Conservation (phyloP, 2,329 filamentous ascomycete species). For the Xylaria sp. region DNA sequence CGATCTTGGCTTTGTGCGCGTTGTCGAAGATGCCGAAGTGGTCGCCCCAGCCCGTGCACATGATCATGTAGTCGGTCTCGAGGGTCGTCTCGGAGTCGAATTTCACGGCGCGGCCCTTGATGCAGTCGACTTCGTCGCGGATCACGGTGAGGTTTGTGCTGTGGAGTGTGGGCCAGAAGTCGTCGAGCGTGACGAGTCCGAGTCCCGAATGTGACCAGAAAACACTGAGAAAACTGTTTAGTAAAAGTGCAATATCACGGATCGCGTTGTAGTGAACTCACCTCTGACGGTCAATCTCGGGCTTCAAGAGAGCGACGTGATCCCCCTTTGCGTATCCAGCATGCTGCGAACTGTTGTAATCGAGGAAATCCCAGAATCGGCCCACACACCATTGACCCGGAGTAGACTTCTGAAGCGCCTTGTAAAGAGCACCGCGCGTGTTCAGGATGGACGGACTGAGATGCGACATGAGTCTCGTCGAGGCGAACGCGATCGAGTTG, state of each 20-base stretch:
- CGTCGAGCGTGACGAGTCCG: conserved; percentile 21
- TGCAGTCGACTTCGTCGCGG: conserved; percentile 15
- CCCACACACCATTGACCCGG: conserved; percentile 20
- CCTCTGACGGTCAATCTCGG: conserved; percentile 26
- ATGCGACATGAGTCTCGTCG: conserved; percentile 24
- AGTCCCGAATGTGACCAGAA: conserved; percentile 26
- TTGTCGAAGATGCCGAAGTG: conserved; percentile 27
- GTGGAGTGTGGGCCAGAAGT: conserved; percentile 27
- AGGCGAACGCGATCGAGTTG: conserved; percentile 23
- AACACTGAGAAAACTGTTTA: conserved; percentile 14
- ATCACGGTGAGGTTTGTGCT: conserved; percentile 19
- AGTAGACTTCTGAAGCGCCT: conserved; percentile 17
- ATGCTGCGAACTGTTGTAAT: conserved; percentile 19
- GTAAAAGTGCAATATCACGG: background rate
- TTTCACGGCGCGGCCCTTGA: conserved; percentile 18
- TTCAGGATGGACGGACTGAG: conserved; percentile 25
- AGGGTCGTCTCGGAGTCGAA: conserved; percentile 17
- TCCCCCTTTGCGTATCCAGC: conserved; percentile 23
- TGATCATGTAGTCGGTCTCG: conserved; percentile 24
- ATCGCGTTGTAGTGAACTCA: background rate
- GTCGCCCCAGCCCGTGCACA: conserved; percentile 30
- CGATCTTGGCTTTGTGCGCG: conserved; percentile 21
- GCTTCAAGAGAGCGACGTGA: conserved; percentile 21
- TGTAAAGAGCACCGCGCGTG: conserved; percentile 17
- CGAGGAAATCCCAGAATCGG: conserved; percentile 24